Conservation (phyloP, 257 asterid genomes). For the Solanum lignicaule region DNA sequence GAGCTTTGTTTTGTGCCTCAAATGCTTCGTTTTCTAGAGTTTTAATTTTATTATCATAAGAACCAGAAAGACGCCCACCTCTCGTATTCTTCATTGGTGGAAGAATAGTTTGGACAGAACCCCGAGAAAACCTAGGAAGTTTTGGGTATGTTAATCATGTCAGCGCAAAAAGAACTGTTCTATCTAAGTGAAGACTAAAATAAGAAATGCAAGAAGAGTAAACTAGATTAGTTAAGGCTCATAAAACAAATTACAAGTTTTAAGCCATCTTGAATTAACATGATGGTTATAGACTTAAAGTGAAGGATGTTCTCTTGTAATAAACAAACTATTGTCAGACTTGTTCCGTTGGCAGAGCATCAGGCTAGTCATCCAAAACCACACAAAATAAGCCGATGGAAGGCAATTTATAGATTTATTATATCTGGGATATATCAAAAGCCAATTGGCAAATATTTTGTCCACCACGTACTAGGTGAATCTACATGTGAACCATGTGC, state of each 20-base stretch:
- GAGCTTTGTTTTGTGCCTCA: conserved; percentile 31
- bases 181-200: background rate
- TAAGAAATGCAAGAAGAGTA: background rate
- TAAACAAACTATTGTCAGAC: background rate
- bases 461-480: background rate
- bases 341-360: background rate
- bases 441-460: background rate
- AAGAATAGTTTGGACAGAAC: conserved; percentile 73
- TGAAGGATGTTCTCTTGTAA: background rate
- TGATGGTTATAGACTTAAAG: background rate
- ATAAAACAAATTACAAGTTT: background rate
- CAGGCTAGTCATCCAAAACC: background rate
- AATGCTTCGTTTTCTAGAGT: conserved; percentile 47
- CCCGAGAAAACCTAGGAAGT: conserved; percentile 68
- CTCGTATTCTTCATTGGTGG: conserved; percentile 59
- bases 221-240: background rate
- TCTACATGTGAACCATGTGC: background rate
- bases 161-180: background rate
- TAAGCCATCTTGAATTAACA: background rate
- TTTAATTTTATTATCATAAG: conserved; percentile 61
- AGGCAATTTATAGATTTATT: background rate
- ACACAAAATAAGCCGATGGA: background rate
- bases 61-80: conserved; percentile 77
- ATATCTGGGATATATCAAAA: background rate
- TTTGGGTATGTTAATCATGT: background rate